These are phyloP conservation scores for Scleromitrula shiraiana DNA, from an alignment of 2,329 filamentous ascomycete genomes.

Conservation along the genomic window DNA sequence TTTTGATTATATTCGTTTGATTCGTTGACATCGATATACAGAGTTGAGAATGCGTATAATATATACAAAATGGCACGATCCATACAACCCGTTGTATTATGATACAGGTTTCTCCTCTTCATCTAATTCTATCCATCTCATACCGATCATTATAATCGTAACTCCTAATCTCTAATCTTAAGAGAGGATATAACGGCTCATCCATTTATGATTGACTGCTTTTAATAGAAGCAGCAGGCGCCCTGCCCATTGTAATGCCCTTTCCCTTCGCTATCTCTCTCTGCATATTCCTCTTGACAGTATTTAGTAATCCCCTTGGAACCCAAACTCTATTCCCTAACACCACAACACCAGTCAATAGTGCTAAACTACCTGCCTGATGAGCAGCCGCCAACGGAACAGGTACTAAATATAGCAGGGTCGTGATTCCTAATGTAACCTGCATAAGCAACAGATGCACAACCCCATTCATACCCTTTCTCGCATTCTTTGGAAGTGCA, in stretches of 20 bases:
- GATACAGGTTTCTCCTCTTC: no score
- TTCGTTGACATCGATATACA: not conserved
- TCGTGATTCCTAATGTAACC: slow-evolving; percentile 79
- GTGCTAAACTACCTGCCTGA: slow-evolving; percentile 79
- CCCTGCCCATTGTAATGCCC: no score
- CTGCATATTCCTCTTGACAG: slow-evolving; percentile 42
- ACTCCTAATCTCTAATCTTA: no score
- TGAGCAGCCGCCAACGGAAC: slow-evolving; percentile 81
- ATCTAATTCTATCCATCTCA: no score
- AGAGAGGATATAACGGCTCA: no score
- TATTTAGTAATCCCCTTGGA: slow-evolving; percentile 53
- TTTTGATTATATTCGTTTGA: not conserved
- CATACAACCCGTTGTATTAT: no score
- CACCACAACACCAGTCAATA: slow-evolving; percentile 75
- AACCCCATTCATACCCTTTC: slow-evolving; percentile 66
- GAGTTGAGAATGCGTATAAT: not conserved
- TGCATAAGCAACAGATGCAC: slow-evolving; percentile 78
- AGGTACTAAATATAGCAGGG: slow-evolving; percentile 89
- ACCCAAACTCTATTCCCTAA: slow-evolving; percentile 72
- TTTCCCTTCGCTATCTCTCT: no score
- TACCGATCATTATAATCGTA: no score
- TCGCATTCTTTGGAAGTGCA: slow-evolving; percentile 54
- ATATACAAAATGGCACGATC: not conserved
- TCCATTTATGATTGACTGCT: no score
- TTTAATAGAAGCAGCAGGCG: no score